Percentiles rank a stretch among this genome's conserved stretches.
These are phyloP conservation scores for Ceratobasidium sp. DNA, from an alignment of 1,284 basidiomycete genomes.

Conservation along the genomic window DNA sequence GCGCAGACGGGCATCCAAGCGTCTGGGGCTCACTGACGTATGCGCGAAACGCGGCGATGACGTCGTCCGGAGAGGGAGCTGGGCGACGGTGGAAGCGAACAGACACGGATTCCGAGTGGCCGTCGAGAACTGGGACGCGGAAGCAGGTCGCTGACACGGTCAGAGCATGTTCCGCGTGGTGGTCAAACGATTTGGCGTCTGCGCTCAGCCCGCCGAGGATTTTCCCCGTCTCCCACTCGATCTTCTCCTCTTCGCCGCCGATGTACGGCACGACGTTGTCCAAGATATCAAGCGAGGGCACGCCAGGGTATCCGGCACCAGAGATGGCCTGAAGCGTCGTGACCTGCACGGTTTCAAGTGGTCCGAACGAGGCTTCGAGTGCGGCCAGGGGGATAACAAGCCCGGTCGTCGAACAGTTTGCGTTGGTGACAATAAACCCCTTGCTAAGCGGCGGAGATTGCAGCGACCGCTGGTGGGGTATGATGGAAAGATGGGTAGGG, in stretches of 20 bases:
- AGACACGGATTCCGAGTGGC: slow-evolving; percentile 90
- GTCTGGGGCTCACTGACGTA: slow-evolving; percentile 85
- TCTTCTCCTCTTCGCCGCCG: slow-evolving; percentile 94
- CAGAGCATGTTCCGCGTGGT: slow-evolving; percentile 83
- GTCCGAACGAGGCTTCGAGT: slow-evolving; percentile 92
- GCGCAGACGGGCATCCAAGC: slow-evolving; percentile 88
- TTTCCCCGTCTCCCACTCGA: slow-evolving; percentile 98
- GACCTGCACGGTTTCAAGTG: slow-evolving; percentile 89
- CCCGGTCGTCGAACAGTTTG: slow-evolving; percentile 98
- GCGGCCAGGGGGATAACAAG: slow-evolving; percentile 93
- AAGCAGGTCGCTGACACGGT: slow-evolving; percentile 93
- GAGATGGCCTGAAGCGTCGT: slow-evolving; percentile 99
- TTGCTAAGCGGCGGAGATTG: slow-evolving; percentile 79
- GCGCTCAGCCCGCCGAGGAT: slow-evolving; percentile 87
- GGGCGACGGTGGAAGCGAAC: slow-evolving; percentile 86
- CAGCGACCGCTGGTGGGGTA: slow-evolving; percentile 82
- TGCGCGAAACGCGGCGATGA: slow-evolving; percentile 81
- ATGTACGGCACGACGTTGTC: slow-evolving; percentile 99
- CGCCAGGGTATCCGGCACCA: slow-evolving; percentile 96
- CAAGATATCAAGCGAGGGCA: slow-evolving; percentile 90
- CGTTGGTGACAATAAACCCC: slow-evolving; percentile 98
- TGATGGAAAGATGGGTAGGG: slow-evolving; percentile 85
- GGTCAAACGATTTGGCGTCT: slow-evolving; percentile 78
- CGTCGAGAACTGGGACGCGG: slow-evolving; percentile 93
- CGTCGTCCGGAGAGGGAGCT: slow-evolving; percentile 88